These are phyloP conservation scores for Zarea fungicola DNA, from an alignment of 2,329 filamentous ascomycete genomes.

Conservation along the genomic window DNA sequence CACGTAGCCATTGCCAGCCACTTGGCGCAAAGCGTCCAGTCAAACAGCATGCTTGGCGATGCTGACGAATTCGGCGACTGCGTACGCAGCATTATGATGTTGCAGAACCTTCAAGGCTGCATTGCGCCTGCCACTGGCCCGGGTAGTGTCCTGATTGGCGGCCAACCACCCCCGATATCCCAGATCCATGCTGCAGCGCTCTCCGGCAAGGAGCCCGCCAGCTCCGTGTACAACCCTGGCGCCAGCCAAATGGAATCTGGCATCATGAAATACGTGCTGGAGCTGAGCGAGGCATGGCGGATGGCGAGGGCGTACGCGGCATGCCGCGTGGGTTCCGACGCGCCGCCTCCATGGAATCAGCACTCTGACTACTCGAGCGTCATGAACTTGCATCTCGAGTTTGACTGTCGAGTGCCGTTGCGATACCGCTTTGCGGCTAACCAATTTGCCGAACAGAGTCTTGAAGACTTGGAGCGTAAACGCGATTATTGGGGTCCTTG, in stretches of 20 bases:
- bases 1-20: conserved; percentile 20
- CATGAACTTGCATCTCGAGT: conserved; percentile 44
- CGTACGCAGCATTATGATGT: conserved; percentile 37
- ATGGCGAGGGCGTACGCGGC: conserved; percentile 43
- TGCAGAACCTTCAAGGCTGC: conserved; percentile 37
- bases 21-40: conserved; percentile 19
- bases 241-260: conserved; percentile 26
- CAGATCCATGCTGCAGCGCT: conserved; percentile 12
- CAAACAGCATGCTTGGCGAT: conserved; percentile 17
- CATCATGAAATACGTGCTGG: conserved; percentile 39
- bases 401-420: conserved; percentile 45
- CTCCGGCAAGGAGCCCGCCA: not conserved
- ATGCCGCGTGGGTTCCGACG: conserved; percentile 36
- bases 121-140: conserved; percentile 11
- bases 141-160: conserved; percentile 8
- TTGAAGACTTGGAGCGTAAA: conserved; percentile 36
- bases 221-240: not conserved
- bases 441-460: conserved; percentile 37
- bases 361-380: conserved; percentile 49
- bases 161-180: conserved; percentile 9
- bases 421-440: conserved; percentile 46
- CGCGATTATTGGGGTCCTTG: conserved; percentile 50
- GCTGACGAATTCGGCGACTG: conserved; percentile 24
- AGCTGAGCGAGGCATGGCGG: conserved; percentile 42
- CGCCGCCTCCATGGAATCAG: conserved; percentile 37